Evolutionary conservation across 768 basidiomycete genomes (phyloP).

Genomic region (Hypholoma fasciculare): DNA sequence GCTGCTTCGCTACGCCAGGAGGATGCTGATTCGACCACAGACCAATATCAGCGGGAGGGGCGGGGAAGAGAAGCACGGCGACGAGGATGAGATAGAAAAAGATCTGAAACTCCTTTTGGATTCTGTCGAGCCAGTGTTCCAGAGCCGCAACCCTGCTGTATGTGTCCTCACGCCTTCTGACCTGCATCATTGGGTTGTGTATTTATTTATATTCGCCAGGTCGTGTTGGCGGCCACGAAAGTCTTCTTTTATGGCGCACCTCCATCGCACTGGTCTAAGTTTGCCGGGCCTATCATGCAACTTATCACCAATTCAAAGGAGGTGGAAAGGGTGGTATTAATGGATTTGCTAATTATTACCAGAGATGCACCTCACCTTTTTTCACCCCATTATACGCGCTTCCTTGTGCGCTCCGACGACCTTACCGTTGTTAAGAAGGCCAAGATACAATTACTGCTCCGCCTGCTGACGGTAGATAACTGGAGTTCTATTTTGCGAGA

Average conservation of each 20-base stretch:
- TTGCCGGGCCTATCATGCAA: slow-evolving; percentile 73
- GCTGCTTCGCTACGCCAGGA: slow-evolving; percentile 78
- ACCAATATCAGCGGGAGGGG: slow-evolving; percentile 22
- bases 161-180: slow-evolving; percentile 20
- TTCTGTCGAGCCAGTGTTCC: slow-evolving; percentile 75
- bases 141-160: slow-evolving; percentile 87
- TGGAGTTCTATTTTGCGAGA: slow-evolving; percentile 75
- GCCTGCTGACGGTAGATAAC: slow-evolving; percentile 64
- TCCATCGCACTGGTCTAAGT: slow-evolving; percentile 49
- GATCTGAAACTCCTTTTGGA: slow-evolving; percentile 78
- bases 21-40: slow-evolving; percentile 74
- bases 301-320: slow-evolving; percentile 71
- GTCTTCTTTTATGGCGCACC: slow-evolving; percentile 76
- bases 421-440: slow-evolving; percentile 62
- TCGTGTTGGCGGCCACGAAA: slow-evolving; percentile 74
- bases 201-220: slow-evolving; percentile 40
- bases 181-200: neutral
- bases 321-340: slow-evolving; percentile 71
- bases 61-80: slow-evolving; percentile 11
- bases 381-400: slow-evolving; percentile 57
- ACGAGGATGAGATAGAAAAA: slow-evolving; percentile 62
- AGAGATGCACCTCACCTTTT: slow-evolving; percentile 64
- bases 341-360: slow-evolving; percentile 69
- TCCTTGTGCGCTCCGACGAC: slow-evolving; percentile 74
- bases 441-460: slow-evolving; percentile 76